These are phyloP conservation scores for Lasiosphaeris hirsuta DNA, from an alignment of 495 filamentous ascomycete species.

Conservation along the genomic window DNA sequence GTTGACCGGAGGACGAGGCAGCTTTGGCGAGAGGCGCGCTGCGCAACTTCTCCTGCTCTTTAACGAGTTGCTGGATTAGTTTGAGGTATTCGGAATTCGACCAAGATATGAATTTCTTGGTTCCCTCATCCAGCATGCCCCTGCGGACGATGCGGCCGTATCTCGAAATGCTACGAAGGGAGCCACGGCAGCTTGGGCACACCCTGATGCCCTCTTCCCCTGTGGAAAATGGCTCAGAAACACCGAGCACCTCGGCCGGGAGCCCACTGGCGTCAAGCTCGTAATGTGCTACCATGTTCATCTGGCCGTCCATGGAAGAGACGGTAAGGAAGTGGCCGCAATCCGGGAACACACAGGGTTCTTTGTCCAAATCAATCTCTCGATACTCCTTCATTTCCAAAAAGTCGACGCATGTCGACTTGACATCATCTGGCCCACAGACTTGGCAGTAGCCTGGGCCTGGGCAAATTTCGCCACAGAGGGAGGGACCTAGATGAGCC, in stretches of 20 bases:
- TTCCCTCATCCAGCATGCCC: conserved; percentile 62
- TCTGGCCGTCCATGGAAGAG: conserved; percentile 60
- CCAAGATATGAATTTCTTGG: conserved; percentile 62
- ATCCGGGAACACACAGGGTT: conserved; percentile 46
- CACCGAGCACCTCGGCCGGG: neutral
- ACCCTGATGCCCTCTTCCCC: conserved; percentile 46
- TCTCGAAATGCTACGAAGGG: conserved; percentile 58
- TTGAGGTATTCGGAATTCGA: conserved; percentile 47
- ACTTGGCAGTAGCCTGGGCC: conserved; percentile 50
- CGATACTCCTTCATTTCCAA: conserved; percentile 22
- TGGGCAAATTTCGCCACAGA: conserved; percentile 62
- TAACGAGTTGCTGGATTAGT: conserved; percentile 34
- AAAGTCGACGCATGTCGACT: conserved; percentile 30
- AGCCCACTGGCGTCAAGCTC: conserved; percentile 27
- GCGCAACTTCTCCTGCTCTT: conserved; percentile 8
- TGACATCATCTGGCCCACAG: conserved; percentile 45
- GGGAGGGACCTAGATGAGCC: conserved; percentile 49
- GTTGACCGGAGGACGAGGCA: neutral
- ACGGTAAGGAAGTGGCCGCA: conserved; percentile 67
- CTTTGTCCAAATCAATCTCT: conserved; percentile 20
- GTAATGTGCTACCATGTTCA: conserved; percentile 61
- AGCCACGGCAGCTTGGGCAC: conserved; percentile 63
- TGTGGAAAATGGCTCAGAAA: conserved; percentile 44
- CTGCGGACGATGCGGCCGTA: conserved; percentile 66
- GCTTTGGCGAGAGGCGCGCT: neutral